These are phyloP conservation scores for Fusarium caatingaense DNA, from an alignment of 2,329 filamentous ascomycete genomes.

Conservation along the genomic window DNA sequence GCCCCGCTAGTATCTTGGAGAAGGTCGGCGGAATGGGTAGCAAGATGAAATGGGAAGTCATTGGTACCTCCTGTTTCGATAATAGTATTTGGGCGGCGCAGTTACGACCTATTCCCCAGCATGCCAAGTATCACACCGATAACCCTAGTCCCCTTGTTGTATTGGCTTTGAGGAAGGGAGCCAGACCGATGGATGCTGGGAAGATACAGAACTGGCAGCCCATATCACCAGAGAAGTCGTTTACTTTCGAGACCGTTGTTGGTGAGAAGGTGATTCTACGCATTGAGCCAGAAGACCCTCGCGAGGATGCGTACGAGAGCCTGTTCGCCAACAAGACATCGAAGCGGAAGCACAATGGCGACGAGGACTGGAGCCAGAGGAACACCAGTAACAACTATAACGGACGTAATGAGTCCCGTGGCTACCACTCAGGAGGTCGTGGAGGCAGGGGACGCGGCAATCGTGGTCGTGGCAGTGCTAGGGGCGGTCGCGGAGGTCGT, in stretches of 20 bases:
- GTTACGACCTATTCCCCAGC: slow-evolving; percentile 76
- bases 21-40: slow-evolving; percentile 89
- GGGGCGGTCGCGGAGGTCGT: slow-evolving; percentile 56
- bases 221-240: slow-evolving; percentile 74
- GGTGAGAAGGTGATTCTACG: slow-evolving; percentile 87
- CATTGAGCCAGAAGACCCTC: slow-evolving; percentile 77
- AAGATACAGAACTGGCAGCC: slow-evolving; percentile 88
- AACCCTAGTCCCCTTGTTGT: slow-evolving; percentile 83
- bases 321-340: slow-evolving; percentile 69
- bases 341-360: slow-evolving; percentile 68
- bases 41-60: slow-evolving; percentile 86
- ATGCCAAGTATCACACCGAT: slow-evolving; percentile 79
- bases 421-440: slow-evolving; percentile 57
- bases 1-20: slow-evolving; percentile 76
- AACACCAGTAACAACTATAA: slow-evolving; percentile 50
- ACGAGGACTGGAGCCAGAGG: slow-evolving; percentile 57
- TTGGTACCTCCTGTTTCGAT: slow-evolving; percentile 78
- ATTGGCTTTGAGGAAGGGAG: slow-evolving; percentile 80
- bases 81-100: slow-evolving; percentile 89
- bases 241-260: slow-evolving; percentile 84
- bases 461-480: slow-evolving; percentile 53
- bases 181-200: slow-evolving; percentile 81
- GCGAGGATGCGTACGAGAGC: slow-evolving; percentile 72
- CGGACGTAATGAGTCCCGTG: slow-evolving; percentile 56
- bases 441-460: slow-evolving; percentile 54